Evolutionary conservation across 768 basidiomycete species (phyloP).

Genomic region (Pulveroboletus frians): DNA sequence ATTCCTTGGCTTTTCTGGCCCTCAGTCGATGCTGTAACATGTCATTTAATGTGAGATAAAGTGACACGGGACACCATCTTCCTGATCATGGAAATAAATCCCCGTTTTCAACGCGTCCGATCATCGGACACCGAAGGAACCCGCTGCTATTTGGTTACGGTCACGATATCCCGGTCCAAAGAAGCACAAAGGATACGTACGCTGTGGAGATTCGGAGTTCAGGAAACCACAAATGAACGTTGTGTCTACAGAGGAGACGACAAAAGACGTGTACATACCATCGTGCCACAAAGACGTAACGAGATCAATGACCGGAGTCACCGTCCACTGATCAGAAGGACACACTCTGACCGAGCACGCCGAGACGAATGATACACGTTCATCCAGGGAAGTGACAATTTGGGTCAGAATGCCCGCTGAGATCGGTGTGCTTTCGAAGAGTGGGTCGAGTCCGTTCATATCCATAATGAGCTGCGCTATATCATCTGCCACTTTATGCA

Average conservation of each 20-base stretch:
- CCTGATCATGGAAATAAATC: slow-evolving; percentile 13
- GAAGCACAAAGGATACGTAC: slow-evolving; percentile 15
- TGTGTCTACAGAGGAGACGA: slow-evolving; percentile 1
- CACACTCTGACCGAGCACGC: neutral
- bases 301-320: slow-evolving; percentile 10
- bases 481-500: neutral
- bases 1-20: slow-evolving; percentile 4
- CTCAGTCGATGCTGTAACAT: slow-evolving; percentile 18
- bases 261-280: slow-evolving; percentile 10
- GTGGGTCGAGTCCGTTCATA: neutral
- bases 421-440: slow-evolving; percentile 6
- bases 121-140: slow-evolving; percentile 14
- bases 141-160: slow-evolving; percentile 8
- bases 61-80: slow-evolving; percentile 9
- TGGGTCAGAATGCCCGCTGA: slow-evolving; percentile 2
- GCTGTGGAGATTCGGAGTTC: slow-evolving; percentile 15
- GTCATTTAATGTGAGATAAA: slow-evolving; percentile 20
- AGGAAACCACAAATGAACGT: slow-evolving; percentile 7
- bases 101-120: slow-evolving; percentile 13
- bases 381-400: neutral
- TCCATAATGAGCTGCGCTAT: neutral
- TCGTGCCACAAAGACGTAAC: slow-evolving; percentile 11
- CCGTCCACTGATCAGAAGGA: slow-evolving; percentile 1
- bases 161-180: slow-evolving; percentile 8
- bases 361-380: slow-evolving; percentile 1